Evolutionary conservation across 228 moss, liverwort and hornwort species (phyloP).

Genomic region (Sphagnum magellanicum): DNA sequence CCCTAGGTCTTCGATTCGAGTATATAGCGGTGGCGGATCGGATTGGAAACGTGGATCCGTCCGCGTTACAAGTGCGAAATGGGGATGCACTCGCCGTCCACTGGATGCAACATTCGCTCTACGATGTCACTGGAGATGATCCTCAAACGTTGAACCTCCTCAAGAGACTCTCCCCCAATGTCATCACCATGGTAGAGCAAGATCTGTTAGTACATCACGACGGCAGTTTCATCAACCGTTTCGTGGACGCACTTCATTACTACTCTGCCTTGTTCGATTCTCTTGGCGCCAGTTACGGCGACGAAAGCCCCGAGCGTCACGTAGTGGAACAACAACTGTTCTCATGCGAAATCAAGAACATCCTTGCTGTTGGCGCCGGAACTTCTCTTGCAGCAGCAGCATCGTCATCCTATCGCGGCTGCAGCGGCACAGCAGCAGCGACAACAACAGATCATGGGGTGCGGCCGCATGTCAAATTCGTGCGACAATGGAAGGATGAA

Average conservation of each 20-base stretch:
- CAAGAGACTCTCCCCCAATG: conserved; percentile 22
- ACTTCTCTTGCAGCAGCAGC: too few species aligned
- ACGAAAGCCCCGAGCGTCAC: conserved; percentile 22
- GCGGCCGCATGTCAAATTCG: conserved; percentile 28
- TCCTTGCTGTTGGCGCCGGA: conserved; percentile 17
- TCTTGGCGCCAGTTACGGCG: conserved; percentile 21
- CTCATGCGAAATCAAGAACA: conserved; percentile 32
- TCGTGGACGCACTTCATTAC: conserved; percentile 31
- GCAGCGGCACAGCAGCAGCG: too few species aligned
- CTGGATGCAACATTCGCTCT: conserved; percentile 29
- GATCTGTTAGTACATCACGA: conserved; percentile 13
- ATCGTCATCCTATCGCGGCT: too few species aligned
- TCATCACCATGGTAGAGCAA: conserved; percentile 32
- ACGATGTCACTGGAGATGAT: conserved; percentile 26
- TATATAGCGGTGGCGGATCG: conserved; percentile 20
- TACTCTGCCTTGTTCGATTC: conserved; percentile 36
- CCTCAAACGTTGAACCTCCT: conserved; percentile 18
- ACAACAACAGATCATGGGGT: neutral
- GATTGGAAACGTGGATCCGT: conserved; percentile 21
- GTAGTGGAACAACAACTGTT: conserved; percentile 30
- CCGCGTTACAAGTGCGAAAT: conserved; percentile 12
- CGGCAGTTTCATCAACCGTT: conserved; percentile 28
- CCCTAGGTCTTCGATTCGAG: conserved; percentile 32
- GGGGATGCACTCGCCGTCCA: conserved; percentile 26
- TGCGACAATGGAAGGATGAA: conserved; percentile 8